phyloP scores from a whole-genome alignment of 2,329 filamentous ascomycete genomes.

The Trichoderma sp. region DNA sequence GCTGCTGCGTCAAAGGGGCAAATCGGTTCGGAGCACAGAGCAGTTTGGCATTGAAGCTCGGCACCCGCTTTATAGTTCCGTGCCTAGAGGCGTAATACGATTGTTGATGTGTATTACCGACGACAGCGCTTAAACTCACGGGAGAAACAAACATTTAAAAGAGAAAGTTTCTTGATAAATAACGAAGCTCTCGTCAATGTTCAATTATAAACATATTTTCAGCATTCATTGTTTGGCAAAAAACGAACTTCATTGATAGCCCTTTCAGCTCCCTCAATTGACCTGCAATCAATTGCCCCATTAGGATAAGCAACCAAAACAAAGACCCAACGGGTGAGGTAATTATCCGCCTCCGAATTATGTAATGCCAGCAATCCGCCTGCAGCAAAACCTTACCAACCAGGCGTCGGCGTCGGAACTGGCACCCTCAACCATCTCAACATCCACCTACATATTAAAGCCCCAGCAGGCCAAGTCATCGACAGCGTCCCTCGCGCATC shows the following conservation, averaged over 20 bases:
- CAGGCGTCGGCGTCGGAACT: constrained; percentile 21
- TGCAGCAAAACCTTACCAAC: constrained; percentile 23
- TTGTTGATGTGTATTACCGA: not conserved
- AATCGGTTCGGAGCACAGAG: not conserved
- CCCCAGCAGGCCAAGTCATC: constrained; percentile 12
- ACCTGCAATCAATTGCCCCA: constrained; percentile 5
- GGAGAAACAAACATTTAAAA: not conserved
- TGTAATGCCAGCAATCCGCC: constrained; percentile 17
- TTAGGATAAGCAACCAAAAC: not conserved
- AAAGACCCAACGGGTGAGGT: constrained; percentile 15
- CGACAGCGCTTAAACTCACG: not conserved
- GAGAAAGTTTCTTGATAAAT: not conserved
- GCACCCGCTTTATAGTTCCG: not conserved
- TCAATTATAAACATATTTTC: not conserved
- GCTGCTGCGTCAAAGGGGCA: not conserved
- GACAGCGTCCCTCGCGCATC: constrained; percentile 11
- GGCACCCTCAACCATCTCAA: constrained; percentile 22
- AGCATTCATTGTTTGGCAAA: not conserved
- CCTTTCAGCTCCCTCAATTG: not conserved
- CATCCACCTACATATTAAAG: constrained; percentile 4
- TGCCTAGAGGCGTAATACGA: not conserved
- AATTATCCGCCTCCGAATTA: constrained; percentile 24
- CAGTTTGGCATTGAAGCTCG: not conserved
- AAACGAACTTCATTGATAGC: not conserved
- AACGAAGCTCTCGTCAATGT: not conserved